Percentiles rank a stretch among this genome's conserved stretches.
phyloP scores from a whole-genome alignment of 2,329 filamentous ascomycete species.

The Phoma herbarum region DNA sequence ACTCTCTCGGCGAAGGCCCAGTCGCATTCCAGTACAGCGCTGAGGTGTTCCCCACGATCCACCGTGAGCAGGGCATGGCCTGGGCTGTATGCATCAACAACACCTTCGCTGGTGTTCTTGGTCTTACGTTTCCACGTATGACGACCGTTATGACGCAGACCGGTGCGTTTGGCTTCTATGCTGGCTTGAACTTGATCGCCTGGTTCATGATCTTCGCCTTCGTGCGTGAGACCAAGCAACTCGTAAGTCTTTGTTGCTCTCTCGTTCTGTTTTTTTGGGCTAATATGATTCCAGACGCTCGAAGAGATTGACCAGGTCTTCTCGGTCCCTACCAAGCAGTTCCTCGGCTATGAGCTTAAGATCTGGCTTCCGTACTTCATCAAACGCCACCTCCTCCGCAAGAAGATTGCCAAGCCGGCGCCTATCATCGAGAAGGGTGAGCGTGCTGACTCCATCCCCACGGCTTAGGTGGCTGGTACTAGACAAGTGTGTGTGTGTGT shows the following conservation, averaged over 20 bases:
- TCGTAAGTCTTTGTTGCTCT: constrained; percentile 35
- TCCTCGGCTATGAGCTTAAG: constrained; percentile 51
- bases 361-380: constrained; percentile 55
- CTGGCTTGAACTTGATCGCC: constrained; percentile 52
- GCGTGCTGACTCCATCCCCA: constrained; percentile 4
- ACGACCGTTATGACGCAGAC: constrained; percentile 49
- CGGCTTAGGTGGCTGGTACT: not conserved
- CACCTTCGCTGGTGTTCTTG: constrained; percentile 53
- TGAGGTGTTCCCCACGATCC: constrained; percentile 51
- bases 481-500: not conserved
- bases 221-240: constrained; percentile 51
- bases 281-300: constrained; percentile 1
- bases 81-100: constrained; percentile 55
- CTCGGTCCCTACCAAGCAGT: constrained; percentile 47
- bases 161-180: constrained; percentile 54
- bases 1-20: constrained; percentile 56
- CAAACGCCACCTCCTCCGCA: constrained; percentile 52
- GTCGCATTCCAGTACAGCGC: constrained; percentile 59
- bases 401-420: constrained; percentile 51
- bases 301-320: constrained; percentile 39
- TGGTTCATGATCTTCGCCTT: constrained; percentile 54
- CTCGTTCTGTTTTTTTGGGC: not conserved
- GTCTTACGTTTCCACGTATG: constrained; percentile 53
- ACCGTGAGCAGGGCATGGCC: constrained; percentile 53
- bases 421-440: constrained; percentile 50